Conservation (phyloP, 148 eudicot species). For the Chenopodium formosanum region DNA sequence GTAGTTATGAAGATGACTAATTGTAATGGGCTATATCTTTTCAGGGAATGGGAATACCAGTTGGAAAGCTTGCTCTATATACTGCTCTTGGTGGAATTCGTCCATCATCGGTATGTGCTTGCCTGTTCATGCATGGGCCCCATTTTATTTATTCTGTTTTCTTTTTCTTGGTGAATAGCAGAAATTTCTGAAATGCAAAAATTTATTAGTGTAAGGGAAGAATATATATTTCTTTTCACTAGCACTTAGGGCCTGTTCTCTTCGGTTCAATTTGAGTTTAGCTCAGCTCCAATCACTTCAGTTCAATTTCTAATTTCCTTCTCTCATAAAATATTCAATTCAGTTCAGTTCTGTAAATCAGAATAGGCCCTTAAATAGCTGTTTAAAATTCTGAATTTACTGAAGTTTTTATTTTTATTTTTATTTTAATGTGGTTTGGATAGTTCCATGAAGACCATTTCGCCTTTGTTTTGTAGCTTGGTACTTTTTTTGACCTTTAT, state of each 20-base stretch:
- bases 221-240: not conserved
- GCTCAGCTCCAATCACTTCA: too few species aligned
- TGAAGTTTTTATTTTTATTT: too few species aligned
- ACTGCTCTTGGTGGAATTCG: slow-evolving; percentile 97
- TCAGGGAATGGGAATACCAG: slow-evolving; percentile 99
- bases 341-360: too few species aligned
- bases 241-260: not conserved
- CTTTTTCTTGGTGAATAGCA: not conserved
- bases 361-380: not conserved
- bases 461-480: not conserved
- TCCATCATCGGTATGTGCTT: slow-evolving; percentile 81
- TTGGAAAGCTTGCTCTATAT: slow-evolving; percentile 88
- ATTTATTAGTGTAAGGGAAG: not conserved
- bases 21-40: slow-evolving; percentile 14
- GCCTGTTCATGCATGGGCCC: not conserved
- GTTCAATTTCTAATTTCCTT: too few species aligned
- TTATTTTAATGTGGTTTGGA: not conserved
- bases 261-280: too few species aligned
- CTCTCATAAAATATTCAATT: too few species aligned
- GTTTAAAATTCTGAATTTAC: not conserved
- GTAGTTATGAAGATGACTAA: not conserved
- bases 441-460: not conserved
- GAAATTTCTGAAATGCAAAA: not conserved
- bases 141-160: not conserved
- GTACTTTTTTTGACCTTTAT: not conserved